phyloP scores from a whole-genome alignment of 768 basidiomycete genomes.

The Krasilnikovozyma curviuscula region DNA sequence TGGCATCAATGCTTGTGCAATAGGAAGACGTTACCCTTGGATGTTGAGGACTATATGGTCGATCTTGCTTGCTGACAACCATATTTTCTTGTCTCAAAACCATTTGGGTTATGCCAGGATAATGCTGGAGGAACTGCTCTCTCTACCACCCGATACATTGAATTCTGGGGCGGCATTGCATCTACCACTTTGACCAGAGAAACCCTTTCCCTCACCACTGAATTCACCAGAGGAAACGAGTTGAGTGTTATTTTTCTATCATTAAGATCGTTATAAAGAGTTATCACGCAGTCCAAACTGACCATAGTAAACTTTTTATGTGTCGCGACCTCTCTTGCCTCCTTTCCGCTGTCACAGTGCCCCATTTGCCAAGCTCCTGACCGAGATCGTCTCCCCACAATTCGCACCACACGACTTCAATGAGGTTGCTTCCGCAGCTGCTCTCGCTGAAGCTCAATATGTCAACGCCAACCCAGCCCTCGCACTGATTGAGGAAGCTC shows the following conservation, averaged over 20 bases:
- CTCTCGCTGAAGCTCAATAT: slow-evolving; percentile 48
- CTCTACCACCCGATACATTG: slow-evolving; percentile 75
- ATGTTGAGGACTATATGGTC: no score
- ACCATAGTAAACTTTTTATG: not conserved
- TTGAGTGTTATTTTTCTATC: slow-evolving; percentile 36
- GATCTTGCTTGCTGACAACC: no score
- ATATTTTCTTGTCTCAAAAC: no score
- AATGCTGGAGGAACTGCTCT: no score
- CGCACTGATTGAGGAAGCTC: slow-evolving; percentile 67
- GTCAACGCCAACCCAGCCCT: slow-evolving; percentile 43
- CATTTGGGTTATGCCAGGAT: no score
- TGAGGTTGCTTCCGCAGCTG: slow-evolving; percentile 35
- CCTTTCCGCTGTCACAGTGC: slow-evolving; percentile 32
- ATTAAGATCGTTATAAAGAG: not conserved
- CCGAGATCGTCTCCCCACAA: slow-evolving; percentile 64
- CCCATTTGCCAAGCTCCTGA: slow-evolving; percentile 76
- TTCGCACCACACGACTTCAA: slow-evolving; percentile 34
- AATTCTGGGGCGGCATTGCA: slow-evolving; percentile 80
- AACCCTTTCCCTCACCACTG: slow-evolving; percentile 79
- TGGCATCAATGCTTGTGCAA: no score
- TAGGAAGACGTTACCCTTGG: no score
- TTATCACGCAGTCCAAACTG: not conserved
- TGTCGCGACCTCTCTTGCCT: not conserved
- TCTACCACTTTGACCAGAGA: slow-evolving; percentile 69
- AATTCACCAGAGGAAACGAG: slow-evolving; percentile 92